Evolutionary conservation across 768 basidiomycete genomes (phyloP).

Genomic region (Pleurotus cornucopiae): DNA sequence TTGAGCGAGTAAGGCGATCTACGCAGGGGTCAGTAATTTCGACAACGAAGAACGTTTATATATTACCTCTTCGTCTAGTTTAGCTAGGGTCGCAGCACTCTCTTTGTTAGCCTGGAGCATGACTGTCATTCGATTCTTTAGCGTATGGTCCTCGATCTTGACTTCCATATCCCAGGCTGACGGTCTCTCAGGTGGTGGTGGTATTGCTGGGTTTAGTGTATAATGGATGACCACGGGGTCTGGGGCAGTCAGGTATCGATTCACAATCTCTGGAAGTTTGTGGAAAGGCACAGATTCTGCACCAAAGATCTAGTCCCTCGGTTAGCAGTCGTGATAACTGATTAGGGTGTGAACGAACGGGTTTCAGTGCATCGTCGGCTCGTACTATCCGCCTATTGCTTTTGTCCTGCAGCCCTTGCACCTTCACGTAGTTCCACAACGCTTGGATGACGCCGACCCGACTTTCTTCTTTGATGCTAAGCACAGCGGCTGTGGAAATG

Average conservation of each 20-base stretch:
- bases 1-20: slow-evolving; percentile 84
- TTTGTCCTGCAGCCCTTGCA: slow-evolving; percentile 79
- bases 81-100: slow-evolving; percentile 58
- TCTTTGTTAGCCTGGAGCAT: slow-evolving; percentile 68
- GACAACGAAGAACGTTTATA: neutral
- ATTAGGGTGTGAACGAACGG: slow-evolving; percentile 34
- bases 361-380: slow-evolving; percentile 62
- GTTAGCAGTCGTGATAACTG: neutral
- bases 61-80: slow-evolving; percentile 83
- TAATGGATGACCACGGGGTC: slow-evolving; percentile 84
- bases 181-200: slow-evolving; percentile 66
- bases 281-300: slow-evolving; percentile 71
- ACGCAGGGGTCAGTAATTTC: neutral
- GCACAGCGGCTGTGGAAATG: slow-evolving; percentile 29
- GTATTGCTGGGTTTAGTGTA: slow-evolving; percentile 54
- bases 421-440: slow-evolving; percentile 91
- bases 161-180: slow-evolving; percentile 86
- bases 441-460: slow-evolving; percentile 76
- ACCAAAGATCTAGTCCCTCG: slow-evolving; percentile 55
- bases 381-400: slow-evolving; percentile 68
- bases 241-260: slow-evolving; percentile 70
- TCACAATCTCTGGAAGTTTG: slow-evolving; percentile 79
- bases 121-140: slow-evolving; percentile 76
- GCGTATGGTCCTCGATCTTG: slow-evolving; percentile 74
- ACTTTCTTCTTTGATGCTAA: slow-evolving; percentile 84